phyloP scores from a whole-genome alignment of 352 stramenopile species.

The Phytophthora hibernalis region DNA sequence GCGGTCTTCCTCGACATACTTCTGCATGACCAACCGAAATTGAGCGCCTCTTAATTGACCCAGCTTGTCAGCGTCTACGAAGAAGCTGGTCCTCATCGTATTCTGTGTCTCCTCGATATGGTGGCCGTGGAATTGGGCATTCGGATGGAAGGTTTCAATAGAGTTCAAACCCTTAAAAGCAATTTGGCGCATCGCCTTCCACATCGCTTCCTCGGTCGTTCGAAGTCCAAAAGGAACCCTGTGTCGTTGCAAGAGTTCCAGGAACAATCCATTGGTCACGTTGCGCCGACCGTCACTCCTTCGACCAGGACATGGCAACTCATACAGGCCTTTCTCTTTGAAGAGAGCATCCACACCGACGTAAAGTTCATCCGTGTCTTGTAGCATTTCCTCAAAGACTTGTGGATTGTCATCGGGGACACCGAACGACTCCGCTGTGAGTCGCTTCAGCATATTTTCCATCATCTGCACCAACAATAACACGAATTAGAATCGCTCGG shows the following conservation, averaged over 20 bases:
- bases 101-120: constrained; percentile 17
- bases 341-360: constrained; percentile 27
- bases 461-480: constrained; percentile 21
- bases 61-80: neutral
- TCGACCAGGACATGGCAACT: constrained; percentile 32
- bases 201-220: constrained; percentile 16
- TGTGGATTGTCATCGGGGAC: constrained; percentile 13
- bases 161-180: neutral
- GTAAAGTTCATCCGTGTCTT: constrained; percentile 35
- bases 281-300: constrained; percentile 17
- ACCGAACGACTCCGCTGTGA: constrained; percentile 4
- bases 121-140: constrained; percentile 6
- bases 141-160: neutral
- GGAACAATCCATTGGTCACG: constrained; percentile 27
- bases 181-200: constrained; percentile 7
- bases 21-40: constrained; percentile 18
- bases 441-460: constrained; percentile 29
- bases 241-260: constrained; percentile 36
- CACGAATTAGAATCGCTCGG: neutral
- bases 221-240: constrained; percentile 28
- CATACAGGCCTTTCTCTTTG: constrained; percentile 14
- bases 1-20: constrained; percentile 33
- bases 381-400: constrained; percentile 26
- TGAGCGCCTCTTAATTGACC: constrained; percentile 2
- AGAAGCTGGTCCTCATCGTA: constrained; percentile 17